Evolutionary conservation across 2,329 filamentous ascomycete genomes (phyloP).

Genomic region (Amesomyces nigricolor): DNA sequence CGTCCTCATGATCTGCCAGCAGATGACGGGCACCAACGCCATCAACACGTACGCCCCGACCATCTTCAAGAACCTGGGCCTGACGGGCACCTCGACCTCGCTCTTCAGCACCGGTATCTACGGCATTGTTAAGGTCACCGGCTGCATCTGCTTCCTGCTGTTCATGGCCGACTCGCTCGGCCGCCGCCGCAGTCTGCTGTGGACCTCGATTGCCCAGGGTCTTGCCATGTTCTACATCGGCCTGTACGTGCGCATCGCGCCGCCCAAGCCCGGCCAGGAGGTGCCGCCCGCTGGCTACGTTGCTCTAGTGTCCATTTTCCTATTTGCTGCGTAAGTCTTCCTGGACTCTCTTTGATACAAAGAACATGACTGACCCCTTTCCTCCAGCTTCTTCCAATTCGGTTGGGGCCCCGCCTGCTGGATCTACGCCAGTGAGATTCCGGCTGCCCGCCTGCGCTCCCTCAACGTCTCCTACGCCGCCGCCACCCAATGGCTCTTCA

Average conservation of each 20-base stretch:
- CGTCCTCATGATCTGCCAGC: slow-evolving; percentile 59
- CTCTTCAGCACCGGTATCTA: slow-evolving; percentile 60
- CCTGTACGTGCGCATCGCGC: slow-evolving; percentile 54
- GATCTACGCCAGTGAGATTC: slow-evolving; percentile 51
- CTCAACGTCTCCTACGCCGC: slow-evolving; percentile 61
- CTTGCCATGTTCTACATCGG: slow-evolving; percentile 61
- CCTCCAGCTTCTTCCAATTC: slow-evolving; percentile 44
- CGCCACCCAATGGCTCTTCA: slow-evolving; percentile 64
- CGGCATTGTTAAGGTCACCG: slow-evolving; percentile 56
- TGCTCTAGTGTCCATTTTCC: slow-evolving; percentile 59
- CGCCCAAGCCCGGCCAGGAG: slow-evolving; percentile 41
- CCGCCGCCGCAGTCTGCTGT: slow-evolving; percentile 49
- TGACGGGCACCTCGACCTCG: slow-evolving; percentile 43
- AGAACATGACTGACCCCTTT: background rate
- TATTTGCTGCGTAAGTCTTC: slow-evolving; percentile 44
- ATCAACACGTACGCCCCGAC: slow-evolving; percentile 33
- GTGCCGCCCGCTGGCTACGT: slow-evolving; percentile 59
- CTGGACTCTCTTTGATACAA: background rate
- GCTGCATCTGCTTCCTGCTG: slow-evolving; percentile 53
- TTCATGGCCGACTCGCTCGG: slow-evolving; percentile 58
- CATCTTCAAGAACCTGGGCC: slow-evolving; percentile 33
- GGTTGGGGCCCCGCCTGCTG: slow-evolving; percentile 64
- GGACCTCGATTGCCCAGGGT: slow-evolving; percentile 57
- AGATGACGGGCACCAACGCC: slow-evolving; percentile 52
- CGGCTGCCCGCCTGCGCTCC: slow-evolving; percentile 54